phyloP scores from a whole-genome alignment of 2,329 filamentous ascomycete species.

The Penicillium hordei region DNA sequence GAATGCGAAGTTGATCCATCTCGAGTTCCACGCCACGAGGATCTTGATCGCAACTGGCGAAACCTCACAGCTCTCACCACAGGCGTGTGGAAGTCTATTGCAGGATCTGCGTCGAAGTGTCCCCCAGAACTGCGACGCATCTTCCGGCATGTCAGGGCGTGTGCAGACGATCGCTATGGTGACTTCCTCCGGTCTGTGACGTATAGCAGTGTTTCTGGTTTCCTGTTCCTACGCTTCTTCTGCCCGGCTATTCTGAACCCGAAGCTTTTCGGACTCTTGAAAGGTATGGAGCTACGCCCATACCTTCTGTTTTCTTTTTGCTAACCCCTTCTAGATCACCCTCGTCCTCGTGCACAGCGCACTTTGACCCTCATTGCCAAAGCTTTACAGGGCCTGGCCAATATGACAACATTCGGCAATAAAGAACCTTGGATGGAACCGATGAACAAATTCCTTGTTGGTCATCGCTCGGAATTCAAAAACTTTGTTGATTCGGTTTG shows the following conservation, averaged over 20 bases:
- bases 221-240: conserved; percentile 91
- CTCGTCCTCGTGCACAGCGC: conserved; percentile 76
- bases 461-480: conserved; percentile 77
- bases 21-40: conserved; percentile 64
- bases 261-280: conserved; percentile 84
- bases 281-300: conserved; percentile 48
- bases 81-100: conserved; percentile 82
- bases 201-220: conserved; percentile 93
- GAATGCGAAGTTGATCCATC: conserved; percentile 96
- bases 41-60: conserved; percentile 80
- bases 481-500: conserved; percentile 85
- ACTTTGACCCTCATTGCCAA: conserved; percentile 92
- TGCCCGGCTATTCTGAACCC: conserved; percentile 95
- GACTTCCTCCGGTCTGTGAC: conserved; percentile 85
- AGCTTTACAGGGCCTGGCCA: conserved; percentile 84
- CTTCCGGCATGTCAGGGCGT: conserved; percentile 86
- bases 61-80: conserved; percentile 73
- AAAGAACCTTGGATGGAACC: conserved; percentile 99
- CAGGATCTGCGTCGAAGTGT: conserved; percentile 69
- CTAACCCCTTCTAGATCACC: conserved; percentile 63
- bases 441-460: conserved; percentile 84
- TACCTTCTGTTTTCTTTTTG: neutral
- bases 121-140: conserved; percentile 80
- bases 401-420: conserved; percentile 85
- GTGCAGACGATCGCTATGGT: conserved; percentile 91